Base-by-base conservation (phyloP, 352 stramenopile genomes). In the Phytophthora hybrid region DNA sequence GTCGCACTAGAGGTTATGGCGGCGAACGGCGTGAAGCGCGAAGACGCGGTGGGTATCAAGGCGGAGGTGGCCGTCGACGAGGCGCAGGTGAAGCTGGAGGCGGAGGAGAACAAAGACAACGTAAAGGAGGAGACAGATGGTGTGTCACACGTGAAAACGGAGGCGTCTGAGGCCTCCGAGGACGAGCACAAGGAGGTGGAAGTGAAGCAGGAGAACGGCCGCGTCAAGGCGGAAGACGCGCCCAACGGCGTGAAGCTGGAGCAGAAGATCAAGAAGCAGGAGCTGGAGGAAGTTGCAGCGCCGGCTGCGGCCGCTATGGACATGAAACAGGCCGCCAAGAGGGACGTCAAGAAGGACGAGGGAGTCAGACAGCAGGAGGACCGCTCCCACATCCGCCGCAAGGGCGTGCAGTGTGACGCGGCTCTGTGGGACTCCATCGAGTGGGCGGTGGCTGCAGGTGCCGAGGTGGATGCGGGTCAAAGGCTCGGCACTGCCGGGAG, bases 381-480 rank as follows among this genome's bases (percentile, higher is more conserved):
- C 34, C 69, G 70, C 18, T 78, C 71, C 6, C 87, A 94, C 69
- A 84, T 94, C 66, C 80, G 87, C 53, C 87, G 84, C 52, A 87
- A 84, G 62, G 66, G 79, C 37, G 63, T 94, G 14, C 59, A 59
- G 37, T 92, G 85, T 64, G 68, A 77, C 3, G 26, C 67, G 1
- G 32, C 70, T 26, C 54, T 91, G 19, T 82, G 73, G 49, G 61
- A 76, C 7, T 81, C 75, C 0, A 74, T 89, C 21, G 73, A 74
- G 9, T 95, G 88, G 88, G 74, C 47, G 10, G 74, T 89, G 23
- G 54, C 57, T 53, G 75, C 87, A 47, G 80, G 83, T n/a, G 67
- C 77, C 1, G 58, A 80, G 11, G 87, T 94, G 59, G 82, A 93
- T 37, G 70, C 78, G 9, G 85, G 87, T 9, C 84, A 94, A 69